These are phyloP conservation scores for Eimeria falciformis DNA, from an alignment of 169 alveolate genomes.

Conservation along the genomic window DNA sequence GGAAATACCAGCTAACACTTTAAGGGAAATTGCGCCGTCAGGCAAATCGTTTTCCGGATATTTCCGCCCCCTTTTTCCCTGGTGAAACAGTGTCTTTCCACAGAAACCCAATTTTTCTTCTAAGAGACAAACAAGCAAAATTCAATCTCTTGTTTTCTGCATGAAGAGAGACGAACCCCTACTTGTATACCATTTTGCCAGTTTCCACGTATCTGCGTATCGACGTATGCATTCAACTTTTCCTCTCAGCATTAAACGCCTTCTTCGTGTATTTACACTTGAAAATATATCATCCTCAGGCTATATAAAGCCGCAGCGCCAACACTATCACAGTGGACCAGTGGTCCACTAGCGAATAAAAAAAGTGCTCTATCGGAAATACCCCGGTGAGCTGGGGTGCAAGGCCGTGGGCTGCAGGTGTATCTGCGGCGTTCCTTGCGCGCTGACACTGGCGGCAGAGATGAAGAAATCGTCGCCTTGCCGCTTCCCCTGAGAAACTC, in stretches of 20 bases:
- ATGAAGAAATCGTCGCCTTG: background rate
- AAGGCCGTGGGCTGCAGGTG: background rate
- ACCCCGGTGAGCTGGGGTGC: background rate
- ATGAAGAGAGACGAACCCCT: too few relatives aligned
- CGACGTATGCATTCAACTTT: background rate
- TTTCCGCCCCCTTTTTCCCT: too few relatives aligned
- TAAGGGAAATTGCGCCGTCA: too few relatives aligned
- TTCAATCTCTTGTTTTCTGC: too few relatives aligned
- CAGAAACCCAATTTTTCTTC: too few relatives aligned
- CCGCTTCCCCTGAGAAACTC: background rate
- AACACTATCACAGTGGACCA: background rate
- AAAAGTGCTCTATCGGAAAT: background rate
- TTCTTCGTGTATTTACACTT: background rate
- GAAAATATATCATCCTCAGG: background rate
- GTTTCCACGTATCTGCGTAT: too few relatives aligned
- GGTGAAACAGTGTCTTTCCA: too few relatives aligned
- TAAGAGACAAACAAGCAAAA: too few relatives aligned
- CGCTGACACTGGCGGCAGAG: background rate
- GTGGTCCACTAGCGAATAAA: background rate
- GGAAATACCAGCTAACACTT: too few relatives aligned
- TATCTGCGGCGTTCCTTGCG: background rate
- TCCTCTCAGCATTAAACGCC: background rate
- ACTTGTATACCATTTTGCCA: too few relatives aligned
- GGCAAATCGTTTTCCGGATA: too few relatives aligned
- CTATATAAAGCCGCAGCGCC: background rate